Evolutionary conservation across 1,139 yeast genomes (phyloP).

Genomic region (Kodamaea plutei): DNA sequence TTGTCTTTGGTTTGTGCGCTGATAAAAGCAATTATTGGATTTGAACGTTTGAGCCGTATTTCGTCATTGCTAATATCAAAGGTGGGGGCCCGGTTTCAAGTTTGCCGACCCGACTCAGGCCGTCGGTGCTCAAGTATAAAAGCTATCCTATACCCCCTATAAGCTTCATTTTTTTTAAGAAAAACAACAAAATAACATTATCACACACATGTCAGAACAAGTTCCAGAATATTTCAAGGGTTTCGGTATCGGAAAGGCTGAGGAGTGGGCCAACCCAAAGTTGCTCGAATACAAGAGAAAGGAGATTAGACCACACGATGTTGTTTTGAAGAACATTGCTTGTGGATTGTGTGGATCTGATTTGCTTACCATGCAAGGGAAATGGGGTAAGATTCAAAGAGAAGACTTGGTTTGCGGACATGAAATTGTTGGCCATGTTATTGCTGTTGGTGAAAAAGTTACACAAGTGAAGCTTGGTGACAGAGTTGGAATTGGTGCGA

Average conservation of each 20-base stretch:
- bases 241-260: slow-evolving; percentile 34
- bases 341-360: slow-evolving; percentile 68
- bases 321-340: slow-evolving; percentile 41
- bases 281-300: slow-evolving; percentile 39
- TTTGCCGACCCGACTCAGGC: no score
- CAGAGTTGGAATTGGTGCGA: slow-evolving; percentile 62
- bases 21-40: no score
- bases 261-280: slow-evolving; percentile 43
- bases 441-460: slow-evolving; percentile 48
- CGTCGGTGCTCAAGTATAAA: no score
- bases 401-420: slow-evolving; percentile 39
- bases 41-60: no score
- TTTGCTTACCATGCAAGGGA: slow-evolving; percentile 45
- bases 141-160: no score
- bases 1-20: no score
- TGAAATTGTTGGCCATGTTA: slow-evolving; percentile 55
- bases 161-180: no score
- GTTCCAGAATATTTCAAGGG: slow-evolving; percentile 42
- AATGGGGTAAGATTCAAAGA: slow-evolving; percentile 30
- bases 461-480: slow-evolving; percentile 49
- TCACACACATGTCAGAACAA: background rate
- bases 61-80: no score
- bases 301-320: slow-evolving; percentile 34
- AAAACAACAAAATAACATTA: no score
- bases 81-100: no score